Conservation (phyloP, 257 asterid species). For the Leonotis leonurus region DNA sequence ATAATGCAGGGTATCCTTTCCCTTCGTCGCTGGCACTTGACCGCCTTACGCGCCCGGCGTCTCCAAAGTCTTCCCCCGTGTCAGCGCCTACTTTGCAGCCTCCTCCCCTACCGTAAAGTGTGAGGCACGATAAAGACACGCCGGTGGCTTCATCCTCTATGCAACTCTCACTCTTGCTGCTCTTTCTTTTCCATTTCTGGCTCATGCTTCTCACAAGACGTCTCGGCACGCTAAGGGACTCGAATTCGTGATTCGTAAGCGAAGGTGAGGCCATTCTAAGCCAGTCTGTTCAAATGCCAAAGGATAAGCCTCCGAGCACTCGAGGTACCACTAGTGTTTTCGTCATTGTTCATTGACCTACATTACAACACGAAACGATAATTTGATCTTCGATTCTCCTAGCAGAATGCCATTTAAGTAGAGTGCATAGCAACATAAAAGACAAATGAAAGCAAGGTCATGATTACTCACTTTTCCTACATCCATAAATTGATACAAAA, state of each 20-base stretch:
- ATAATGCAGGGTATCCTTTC: conserved; percentile 37
- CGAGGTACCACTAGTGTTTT: background rate
- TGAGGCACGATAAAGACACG: conserved; percentile 67
- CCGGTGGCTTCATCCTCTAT: conserved; percentile 46
- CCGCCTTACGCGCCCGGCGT: conserved; percentile 46
- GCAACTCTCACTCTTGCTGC: conserved; percentile 35
- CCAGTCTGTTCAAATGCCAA: conserved; percentile 9
- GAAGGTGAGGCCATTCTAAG: conserved; percentile 37
- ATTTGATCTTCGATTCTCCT: background rate
- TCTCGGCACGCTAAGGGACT: conserved; percentile 61
- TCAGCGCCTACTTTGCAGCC: conserved; percentile 96
- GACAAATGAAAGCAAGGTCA: background rate
- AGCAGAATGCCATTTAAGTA: background rate
- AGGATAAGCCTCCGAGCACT: conserved; percentile 18
- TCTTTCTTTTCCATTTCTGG: conserved; percentile 69
- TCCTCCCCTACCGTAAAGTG: conserved; percentile 67
- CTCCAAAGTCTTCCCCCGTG: conserved; percentile 56
- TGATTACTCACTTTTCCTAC: background rate
- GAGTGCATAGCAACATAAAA: background rate
- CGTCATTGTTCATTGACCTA: conserved; percentile 24
- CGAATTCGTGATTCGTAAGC: conserved; percentile 39
- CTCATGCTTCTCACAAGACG: conserved; percentile 71
- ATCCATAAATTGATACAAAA: background rate
- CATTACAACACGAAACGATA: conserved; percentile 18
- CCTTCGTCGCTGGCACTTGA: conserved; percentile 65